phyloP scores from a whole-genome alignment of 108 stramenopile genomes.

The Mediolabrus comicus region DNA sequence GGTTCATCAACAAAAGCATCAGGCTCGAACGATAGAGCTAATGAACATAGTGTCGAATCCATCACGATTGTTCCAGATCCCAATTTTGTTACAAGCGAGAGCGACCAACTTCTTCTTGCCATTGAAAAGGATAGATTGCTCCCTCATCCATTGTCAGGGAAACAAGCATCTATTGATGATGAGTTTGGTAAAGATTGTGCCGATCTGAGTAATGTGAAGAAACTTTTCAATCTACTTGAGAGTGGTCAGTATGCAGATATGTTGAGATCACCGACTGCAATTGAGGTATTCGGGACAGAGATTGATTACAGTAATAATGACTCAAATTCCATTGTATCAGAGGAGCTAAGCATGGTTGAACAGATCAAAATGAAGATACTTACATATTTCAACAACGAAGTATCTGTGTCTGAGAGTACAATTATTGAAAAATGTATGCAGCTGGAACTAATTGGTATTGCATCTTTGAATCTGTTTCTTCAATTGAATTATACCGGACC shows the following conservation, averaged over 20 bases:
- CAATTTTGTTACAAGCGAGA: constrained; percentile 1
- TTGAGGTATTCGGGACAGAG: constrained; percentile 24
- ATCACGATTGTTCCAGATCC: constrained; percentile 12
- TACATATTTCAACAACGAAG: constrained; percentile 20
- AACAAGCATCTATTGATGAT: neutral
- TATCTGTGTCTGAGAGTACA: neutral
- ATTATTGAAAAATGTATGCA: constrained; percentile 41
- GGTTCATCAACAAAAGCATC: too few species aligned
- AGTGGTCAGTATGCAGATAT: constrained; percentile 57
- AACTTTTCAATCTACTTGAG: constrained; percentile 32
- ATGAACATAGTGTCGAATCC: constrained; percentile 6
- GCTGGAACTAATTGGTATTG: constrained; percentile 65
- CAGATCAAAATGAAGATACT: constrained; percentile 39
- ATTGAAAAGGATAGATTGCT: constrained; percentile 28
- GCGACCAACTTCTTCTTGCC: constrained; percentile 5
- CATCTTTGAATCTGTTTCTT: constrained; percentile 81
- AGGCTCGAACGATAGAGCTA: too few species aligned
- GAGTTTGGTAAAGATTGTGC: neutral
- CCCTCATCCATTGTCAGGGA: constrained; percentile 3
- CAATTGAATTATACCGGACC: constrained; percentile 89
- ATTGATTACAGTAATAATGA: constrained; percentile 3
- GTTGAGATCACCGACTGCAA: constrained; percentile 42
- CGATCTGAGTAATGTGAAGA: constrained; percentile 5
- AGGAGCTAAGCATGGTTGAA: constrained; percentile 24
- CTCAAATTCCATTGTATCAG: constrained; percentile 1